Conservation (phyloP, 2,329 filamentous ascomycete species). For the Cadophora sp. region DNA sequence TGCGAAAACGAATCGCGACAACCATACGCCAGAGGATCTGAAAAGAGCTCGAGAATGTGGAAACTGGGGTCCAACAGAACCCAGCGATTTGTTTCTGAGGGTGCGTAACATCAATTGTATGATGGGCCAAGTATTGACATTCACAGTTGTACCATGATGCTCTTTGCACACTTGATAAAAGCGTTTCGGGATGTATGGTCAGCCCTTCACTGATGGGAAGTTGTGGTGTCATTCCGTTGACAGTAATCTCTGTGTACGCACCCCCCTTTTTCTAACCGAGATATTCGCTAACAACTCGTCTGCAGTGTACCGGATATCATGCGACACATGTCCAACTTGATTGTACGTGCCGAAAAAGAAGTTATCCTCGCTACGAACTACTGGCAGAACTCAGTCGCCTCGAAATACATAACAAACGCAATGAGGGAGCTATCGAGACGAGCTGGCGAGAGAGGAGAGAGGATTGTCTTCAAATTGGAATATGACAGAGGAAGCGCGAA, state of each 20-base stretch:
- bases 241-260: constrained; percentile 66
- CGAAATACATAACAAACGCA: constrained; percentile 70
- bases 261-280: not conserved
- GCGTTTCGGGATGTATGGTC: constrained; percentile 53
- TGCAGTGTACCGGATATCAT: constrained; percentile 70
- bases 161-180: constrained; percentile 38
- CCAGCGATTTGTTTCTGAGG: constrained; percentile 71
- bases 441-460: constrained; percentile 62
- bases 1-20: constrained; percentile 34
- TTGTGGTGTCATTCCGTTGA: constrained; percentile 70
- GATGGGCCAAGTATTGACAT: constrained; percentile 19
- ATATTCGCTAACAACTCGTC: constrained; percentile 32
- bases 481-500: constrained; percentile 75
- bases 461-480: constrained; percentile 74
- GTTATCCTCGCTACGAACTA: constrained; percentile 79
- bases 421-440: constrained; percentile 72
- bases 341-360: constrained; percentile 74
- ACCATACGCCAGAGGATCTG: constrained; percentile 51
- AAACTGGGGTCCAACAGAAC: constrained; percentile 67
- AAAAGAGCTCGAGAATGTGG: constrained; percentile 66
- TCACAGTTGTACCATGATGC: constrained; percentile 42
- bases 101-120: constrained; percentile 46
- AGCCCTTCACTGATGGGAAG: constrained; percentile 66
- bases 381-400: constrained; percentile 72
- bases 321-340: constrained; percentile 78